phyloP scores from a whole-genome alignment of 495 filamentous ascomycete species.

The Monascus purpureus region DNA sequence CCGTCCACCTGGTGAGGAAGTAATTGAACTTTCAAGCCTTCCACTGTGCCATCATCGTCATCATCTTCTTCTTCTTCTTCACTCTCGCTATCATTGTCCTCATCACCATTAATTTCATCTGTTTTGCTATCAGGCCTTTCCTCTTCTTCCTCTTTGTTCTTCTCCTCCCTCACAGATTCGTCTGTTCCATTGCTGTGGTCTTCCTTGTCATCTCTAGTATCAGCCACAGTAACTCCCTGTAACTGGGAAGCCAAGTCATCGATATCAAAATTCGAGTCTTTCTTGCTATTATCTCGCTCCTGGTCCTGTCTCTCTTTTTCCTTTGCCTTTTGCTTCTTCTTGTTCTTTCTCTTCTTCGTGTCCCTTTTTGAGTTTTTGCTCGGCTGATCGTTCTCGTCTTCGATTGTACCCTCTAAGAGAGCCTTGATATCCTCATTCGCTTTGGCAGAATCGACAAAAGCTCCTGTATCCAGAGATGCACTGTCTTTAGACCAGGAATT shows the following conservation, averaged over 20 bases:
- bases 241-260: slow-evolving; percentile 47
- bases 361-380: slow-evolving; percentile 38
- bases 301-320: slow-evolving; percentile 32
- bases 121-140: slow-evolving; percentile 31
- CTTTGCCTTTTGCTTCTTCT: slow-evolving; percentile 30
- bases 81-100: slow-evolving; percentile 43
- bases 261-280: slow-evolving; percentile 20
- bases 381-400: slow-evolving; percentile 59
- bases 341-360: slow-evolving; percentile 22
- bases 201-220: slow-evolving; percentile 15
- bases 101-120: slow-evolving; percentile 1
- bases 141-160: slow-evolving; percentile 15
- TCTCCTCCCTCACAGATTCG: slow-evolving; percentile 23
- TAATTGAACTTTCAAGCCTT: slow-evolving; percentile 74
- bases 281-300: slow-evolving; percentile 11
- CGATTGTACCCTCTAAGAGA: slow-evolving; percentile 72
- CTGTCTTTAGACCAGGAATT: slow-evolving; percentile 17
- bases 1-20: slow-evolving; percentile 89
- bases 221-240: slow-evolving; percentile 39
- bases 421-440: slow-evolving; percentile 79
- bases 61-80: slow-evolving; percentile 51
- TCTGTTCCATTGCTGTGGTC: slow-evolving; percentile 31
- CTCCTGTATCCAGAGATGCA: slow-evolving; percentile 39
- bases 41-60: slow-evolving; percentile 56
- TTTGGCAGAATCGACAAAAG: slow-evolving; percentile 63